phyloP scores from a whole-genome alignment of 768 basidiomycete genomes.

The Boletus reticuloceps region DNA sequence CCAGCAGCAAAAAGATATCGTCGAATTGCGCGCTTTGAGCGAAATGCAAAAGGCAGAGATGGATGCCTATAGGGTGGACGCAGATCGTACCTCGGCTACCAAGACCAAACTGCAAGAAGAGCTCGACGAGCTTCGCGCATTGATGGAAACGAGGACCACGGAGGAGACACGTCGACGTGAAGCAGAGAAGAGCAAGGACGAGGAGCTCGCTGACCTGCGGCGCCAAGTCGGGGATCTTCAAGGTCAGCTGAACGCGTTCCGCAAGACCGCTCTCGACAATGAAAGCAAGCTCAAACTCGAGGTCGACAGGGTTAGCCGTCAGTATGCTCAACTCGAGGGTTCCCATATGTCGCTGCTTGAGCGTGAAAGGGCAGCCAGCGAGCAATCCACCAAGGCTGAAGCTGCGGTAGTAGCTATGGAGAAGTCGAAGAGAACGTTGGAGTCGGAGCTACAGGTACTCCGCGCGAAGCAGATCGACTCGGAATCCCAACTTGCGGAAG shows the following conservation, averaged over 20 bases:
- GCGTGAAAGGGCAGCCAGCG: constrained; percentile 51
- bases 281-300: constrained; percentile 78
- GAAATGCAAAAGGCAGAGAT: constrained; percentile 64
- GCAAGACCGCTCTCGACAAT: constrained; percentile 56
- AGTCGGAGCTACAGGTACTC: constrained; percentile 72
- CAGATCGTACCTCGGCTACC: constrained; percentile 42
- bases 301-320: constrained; percentile 58
- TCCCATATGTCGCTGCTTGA: constrained; percentile 66
- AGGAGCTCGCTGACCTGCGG: constrained; percentile 75
- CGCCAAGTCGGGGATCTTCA: constrained; percentile 58
- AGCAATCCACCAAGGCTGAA: constrained; percentile 49
- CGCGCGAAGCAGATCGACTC: constrained; percentile 65
- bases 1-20: constrained; percentile 53
- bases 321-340: constrained; percentile 56
- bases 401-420: constrained; percentile 55
- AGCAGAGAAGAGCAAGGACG: constrained; percentile 84
- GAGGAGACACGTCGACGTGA: constrained; percentile 84
- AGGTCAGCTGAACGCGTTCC: constrained; percentile 63
- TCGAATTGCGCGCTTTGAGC: constrained; percentile 68
- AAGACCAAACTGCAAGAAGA: constrained; percentile 73
- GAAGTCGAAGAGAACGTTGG: constrained; percentile 61
- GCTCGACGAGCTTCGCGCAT: constrained; percentile 79
- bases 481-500: constrained; percentile 62
- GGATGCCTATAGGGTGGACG: constrained; percentile 53
- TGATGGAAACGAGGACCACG: constrained; percentile 80